phyloP scores from a whole-genome alignment of 2,329 filamentous ascomycete species.

The Tympanopsis confertula region DNA sequence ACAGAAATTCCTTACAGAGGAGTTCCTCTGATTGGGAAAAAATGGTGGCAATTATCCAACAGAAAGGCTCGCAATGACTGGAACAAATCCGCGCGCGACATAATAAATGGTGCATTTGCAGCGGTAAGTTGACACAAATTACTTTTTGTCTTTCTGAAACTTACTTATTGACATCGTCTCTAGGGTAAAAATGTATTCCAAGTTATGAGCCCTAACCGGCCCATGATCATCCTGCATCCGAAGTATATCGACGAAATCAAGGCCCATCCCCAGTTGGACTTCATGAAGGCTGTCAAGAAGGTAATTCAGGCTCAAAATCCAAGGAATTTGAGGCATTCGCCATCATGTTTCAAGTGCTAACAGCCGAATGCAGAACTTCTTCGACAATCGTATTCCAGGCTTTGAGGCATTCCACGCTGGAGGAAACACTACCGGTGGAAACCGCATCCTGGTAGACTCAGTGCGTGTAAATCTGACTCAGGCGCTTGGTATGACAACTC shows the following conservation, averaged over 20 bases:
- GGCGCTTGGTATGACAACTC: no score
- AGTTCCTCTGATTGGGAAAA: slow-evolving; percentile 15
- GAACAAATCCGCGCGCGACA: slow-evolving; percentile 3
- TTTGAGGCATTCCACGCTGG: slow-evolving; percentile 18
- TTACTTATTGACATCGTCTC: slow-evolving; percentile 10
- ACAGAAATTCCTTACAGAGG: slow-evolving; percentile 13
- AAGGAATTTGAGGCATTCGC: neutral
- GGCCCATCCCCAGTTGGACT: slow-evolving; percentile 14
- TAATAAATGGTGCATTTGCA: neutral
- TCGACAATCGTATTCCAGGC: slow-evolving; percentile 13
- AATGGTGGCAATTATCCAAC: slow-evolving; percentile 16
- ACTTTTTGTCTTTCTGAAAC: slow-evolving; percentile 11
- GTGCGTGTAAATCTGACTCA: no score
- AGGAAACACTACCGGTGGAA: no score
- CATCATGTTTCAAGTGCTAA: neutral
- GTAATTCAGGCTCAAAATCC: slow-evolving; percentile 3
- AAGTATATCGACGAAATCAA: slow-evolving; percentile 18
- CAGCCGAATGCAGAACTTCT: slow-evolving; percentile 3
- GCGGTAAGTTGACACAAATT: neutral
- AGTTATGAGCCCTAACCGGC: slow-evolving; percentile 9
- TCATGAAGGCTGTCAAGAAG: slow-evolving; percentile 11
- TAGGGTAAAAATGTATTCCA: slow-evolving; percentile 14
- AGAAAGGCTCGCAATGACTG: slow-evolving; percentile 15
- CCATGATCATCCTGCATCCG: slow-evolving; percentile 15
- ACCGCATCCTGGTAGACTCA: no score